Percentiles rank a stretch among this genome's conserved stretches.
phyloP scores from a whole-genome alignment of 2,329 filamentous ascomycete species.

The Pleochaeta shiraiana region DNA sequence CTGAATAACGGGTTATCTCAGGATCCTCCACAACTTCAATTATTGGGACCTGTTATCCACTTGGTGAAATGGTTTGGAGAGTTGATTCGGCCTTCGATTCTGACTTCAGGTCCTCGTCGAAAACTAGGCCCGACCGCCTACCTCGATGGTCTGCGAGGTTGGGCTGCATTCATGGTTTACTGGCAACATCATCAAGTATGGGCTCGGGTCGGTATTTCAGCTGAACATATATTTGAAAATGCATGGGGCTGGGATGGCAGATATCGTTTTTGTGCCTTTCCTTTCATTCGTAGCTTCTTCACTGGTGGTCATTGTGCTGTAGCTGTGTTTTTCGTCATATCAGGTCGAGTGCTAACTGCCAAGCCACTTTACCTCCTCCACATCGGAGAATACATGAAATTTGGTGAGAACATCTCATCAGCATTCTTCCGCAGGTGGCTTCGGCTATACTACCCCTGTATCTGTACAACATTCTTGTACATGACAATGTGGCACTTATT shows the following conservation, averaged over 20 bases:
- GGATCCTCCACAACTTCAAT: not conserved
- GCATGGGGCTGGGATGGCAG: conserved; percentile 17
- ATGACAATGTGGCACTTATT: conserved; percentile 15
- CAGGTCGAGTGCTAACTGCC: conserved; percentile 25
- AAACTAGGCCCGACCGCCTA: conserved; percentile 20
- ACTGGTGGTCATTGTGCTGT: conserved; percentile 37
- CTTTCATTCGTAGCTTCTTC: conserved; percentile 36
- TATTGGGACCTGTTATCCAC: not conserved
- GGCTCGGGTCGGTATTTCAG: conserved; percentile 15
- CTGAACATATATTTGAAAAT: conserved; percentile 10
- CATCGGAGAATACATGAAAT: conserved; percentile 18
- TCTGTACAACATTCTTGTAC: conserved; percentile 22
- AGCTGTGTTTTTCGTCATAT: conserved; percentile 28
- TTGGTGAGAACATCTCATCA: conserved; percentile 23
- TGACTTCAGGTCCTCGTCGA: not conserved
- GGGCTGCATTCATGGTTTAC: conserved; percentile 27
- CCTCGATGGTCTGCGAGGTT: conserved; percentile 26
- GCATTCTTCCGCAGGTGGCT: conserved; percentile 26
- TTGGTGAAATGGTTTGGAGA: conserved; percentile 1
- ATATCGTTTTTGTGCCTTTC: conserved; percentile 25
- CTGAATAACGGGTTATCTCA: not conserved
- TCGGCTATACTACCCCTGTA: conserved; percentile 24
- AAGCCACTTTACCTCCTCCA: conserved; percentile 23
- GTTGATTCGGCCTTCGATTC: not conserved
- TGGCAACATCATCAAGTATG: conserved; percentile 22